Evolutionary conservation across 805 yeast species (phyloP).

Genomic region (Debaryomyces tyrocola): DNA sequence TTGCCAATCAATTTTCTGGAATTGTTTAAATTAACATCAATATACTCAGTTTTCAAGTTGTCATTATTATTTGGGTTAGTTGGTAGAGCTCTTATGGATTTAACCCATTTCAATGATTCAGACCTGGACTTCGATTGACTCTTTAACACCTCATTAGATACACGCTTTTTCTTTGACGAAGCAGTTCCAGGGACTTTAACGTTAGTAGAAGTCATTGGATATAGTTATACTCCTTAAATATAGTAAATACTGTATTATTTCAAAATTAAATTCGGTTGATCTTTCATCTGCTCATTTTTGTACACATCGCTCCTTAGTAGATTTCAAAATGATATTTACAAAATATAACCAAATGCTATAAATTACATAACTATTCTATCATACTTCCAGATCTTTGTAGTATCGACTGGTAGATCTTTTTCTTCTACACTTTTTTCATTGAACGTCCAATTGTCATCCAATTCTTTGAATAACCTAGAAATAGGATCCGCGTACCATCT

Average conservation of each 20-base stretch:
- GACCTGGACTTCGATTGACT: not conserved
- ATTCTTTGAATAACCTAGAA: conserved; percentile 31
- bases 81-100: conserved; percentile 32
- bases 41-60: conserved; percentile 33
- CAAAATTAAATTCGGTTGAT: no score
- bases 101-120: conserved; percentile 21
- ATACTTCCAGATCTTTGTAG: conserved; percentile 30
- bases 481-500: conserved; percentile 44
- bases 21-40: conserved; percentile 38
- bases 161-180: no score
- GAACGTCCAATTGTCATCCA: conserved; percentile 24
- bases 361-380: conserved; percentile 21
- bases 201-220: no score
- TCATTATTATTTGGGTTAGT: conserved; percentile 32
- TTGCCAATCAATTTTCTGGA: conserved; percentile 32
- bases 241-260: no score
- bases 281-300: no score
- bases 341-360: not conserved
- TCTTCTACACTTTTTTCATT: conserved; percentile 15
- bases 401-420: conserved; percentile 27
- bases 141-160: no score
- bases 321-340: not conserved
- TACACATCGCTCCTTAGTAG: no score
- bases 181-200: no score
- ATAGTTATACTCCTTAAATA: no score